Percentiles rank a stretch among this genome's conserved stretches.
phyloP scores from a whole-genome alignment of 2,329 filamentous ascomycete genomes.

The Colletotrichum tamarilloi region DNA sequence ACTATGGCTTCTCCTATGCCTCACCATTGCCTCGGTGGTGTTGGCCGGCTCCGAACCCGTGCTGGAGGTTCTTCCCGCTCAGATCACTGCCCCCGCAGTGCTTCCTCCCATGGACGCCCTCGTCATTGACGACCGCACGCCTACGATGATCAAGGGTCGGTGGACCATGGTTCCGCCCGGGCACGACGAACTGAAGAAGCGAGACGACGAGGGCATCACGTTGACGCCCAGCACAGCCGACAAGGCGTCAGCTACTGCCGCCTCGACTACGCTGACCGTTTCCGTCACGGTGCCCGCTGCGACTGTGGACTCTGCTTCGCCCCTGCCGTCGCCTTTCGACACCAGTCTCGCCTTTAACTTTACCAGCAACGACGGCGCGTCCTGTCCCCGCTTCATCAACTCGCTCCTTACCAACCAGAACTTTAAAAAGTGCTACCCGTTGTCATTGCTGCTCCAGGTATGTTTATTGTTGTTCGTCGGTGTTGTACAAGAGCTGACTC shows the following conservation, averaged over 20 bases:
- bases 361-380: slow-evolving; percentile 57
- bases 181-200: slow-evolving; percentile 39
- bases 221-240: slow-evolving; percentile 12
- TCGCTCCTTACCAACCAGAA: slow-evolving; percentile 72
- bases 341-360: slow-evolving; percentile 73
- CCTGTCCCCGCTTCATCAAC: slow-evolving; percentile 76
- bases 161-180: slow-evolving; percentile 37
- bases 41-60: slow-evolving; percentile 11
- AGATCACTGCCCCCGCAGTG: slow-evolving; percentile 27
- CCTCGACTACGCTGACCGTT: slow-evolving; percentile 24
- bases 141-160: slow-evolving; percentile 35
- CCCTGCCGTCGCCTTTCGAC: slow-evolving; percentile 75
- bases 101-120: slow-evolving; percentile 19
- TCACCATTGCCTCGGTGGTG: slow-evolving; percentile 39
- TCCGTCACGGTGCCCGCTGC: slow-evolving; percentile 38
- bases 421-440: slow-evolving; percentile 81
- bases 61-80: slow-evolving; percentile 12
- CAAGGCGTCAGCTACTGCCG: slow-evolving; percentile 10
- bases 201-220: slow-evolving; percentile 38
- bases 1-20: slow-evolving; percentile 43
- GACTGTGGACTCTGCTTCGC: slow-evolving; percentile 46
- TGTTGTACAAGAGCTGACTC: slow-evolving; percentile 37
- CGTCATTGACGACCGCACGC: slow-evolving; percentile 35
- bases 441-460: slow-evolving; percentile 86
- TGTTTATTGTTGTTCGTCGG: slow-evolving; percentile 39